Evolutionary conservation across 345 rosid species (phyloP).

Genomic region (Corchorus capsularis): DNA sequence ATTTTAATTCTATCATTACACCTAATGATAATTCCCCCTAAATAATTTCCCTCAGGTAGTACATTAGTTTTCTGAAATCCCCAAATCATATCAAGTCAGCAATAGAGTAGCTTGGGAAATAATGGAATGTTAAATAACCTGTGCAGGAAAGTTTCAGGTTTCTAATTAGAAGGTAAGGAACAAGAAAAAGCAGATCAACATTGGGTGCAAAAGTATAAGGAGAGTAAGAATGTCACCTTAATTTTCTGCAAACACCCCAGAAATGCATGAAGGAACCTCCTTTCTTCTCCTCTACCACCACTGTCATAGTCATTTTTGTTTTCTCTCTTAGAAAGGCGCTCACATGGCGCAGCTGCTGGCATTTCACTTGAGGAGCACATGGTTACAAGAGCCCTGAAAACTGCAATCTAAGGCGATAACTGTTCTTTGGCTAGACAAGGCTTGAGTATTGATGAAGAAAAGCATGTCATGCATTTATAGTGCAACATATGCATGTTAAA

Average conservation of each 20-base stretch:
- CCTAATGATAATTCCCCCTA: no score
- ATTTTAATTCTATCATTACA: no score
- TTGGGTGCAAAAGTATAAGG: neutral
- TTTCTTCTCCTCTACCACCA: neutral
- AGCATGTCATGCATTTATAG: constrained; percentile 14
- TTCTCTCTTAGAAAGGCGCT: neutral
- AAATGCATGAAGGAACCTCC: neutral
- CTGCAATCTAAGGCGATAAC: neutral
- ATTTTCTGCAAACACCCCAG: constrained; percentile 21
- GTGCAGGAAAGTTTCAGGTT: neutral
- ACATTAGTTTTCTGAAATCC: no score
- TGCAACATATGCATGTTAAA: constrained; percentile 15
- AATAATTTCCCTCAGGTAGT: no score
- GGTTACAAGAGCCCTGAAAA: neutral
- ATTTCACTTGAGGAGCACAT: constrained; percentile 17
- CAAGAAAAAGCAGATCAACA: constrained; percentile 8
- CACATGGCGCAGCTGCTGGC: neutral
- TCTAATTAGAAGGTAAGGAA: neutral
- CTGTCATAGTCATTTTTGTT: neutral
- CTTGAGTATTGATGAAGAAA: neutral
- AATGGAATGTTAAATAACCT: no score
- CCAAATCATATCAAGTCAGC: no score
- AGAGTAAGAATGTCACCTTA: constrained; percentile 23
- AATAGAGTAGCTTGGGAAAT: no score
- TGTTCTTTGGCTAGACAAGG: constrained; percentile 1